These are phyloP conservation scores for Trichocomaceae sp. DNA, from an alignment of 2,329 filamentous ascomycete species.

Conservation along the genomic window DNA sequence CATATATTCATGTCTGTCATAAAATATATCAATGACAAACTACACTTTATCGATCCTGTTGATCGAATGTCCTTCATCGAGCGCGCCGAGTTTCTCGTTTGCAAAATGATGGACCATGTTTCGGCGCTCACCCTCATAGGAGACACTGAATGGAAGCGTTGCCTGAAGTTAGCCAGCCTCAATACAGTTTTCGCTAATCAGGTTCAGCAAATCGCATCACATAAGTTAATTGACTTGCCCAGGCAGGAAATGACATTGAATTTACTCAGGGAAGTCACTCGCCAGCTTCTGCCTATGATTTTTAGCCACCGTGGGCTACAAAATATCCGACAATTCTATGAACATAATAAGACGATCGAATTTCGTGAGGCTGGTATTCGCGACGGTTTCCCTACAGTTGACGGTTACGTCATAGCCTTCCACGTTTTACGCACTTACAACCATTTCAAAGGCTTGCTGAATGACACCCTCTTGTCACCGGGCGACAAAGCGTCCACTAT, in stretches of 20 bases:
- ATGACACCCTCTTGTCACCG: constrained; percentile 37
- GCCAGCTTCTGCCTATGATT: constrained; percentile 29
- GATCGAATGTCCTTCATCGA: constrained; percentile 45
- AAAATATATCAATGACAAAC: constrained; percentile 42
- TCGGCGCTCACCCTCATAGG: constrained; percentile 10
- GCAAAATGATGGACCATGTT: constrained; percentile 34
- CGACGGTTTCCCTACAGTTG: constrained; percentile 37
- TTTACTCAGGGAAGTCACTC: constrained; percentile 30
- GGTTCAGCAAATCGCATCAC: constrained; percentile 31
- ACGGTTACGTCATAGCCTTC: constrained; percentile 43
- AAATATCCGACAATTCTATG: constrained; percentile 39
- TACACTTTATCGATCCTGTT: constrained; percentile 50
- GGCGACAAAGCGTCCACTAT: constrained; percentile 31
- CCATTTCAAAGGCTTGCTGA: constrained; percentile 32
- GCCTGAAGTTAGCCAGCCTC: constrained; percentile 24
- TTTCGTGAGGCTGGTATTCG: constrained; percentile 45
- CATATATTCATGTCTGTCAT: constrained; percentile 31
- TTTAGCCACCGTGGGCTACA: constrained; percentile 28
- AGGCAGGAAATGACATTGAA: constrained; percentile 21
- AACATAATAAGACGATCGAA: constrained; percentile 37
- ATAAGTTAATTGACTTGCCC: constrained; percentile 23
- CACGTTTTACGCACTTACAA: constrained; percentile 34
- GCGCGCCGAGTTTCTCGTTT: constrained; percentile 30
- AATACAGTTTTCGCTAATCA: constrained; percentile 35
- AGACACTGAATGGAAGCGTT: constrained; percentile 14